Evolutionary conservation across 768 basidiomycete species (phyloP).

Genomic region (Calocera cornea): DNA sequence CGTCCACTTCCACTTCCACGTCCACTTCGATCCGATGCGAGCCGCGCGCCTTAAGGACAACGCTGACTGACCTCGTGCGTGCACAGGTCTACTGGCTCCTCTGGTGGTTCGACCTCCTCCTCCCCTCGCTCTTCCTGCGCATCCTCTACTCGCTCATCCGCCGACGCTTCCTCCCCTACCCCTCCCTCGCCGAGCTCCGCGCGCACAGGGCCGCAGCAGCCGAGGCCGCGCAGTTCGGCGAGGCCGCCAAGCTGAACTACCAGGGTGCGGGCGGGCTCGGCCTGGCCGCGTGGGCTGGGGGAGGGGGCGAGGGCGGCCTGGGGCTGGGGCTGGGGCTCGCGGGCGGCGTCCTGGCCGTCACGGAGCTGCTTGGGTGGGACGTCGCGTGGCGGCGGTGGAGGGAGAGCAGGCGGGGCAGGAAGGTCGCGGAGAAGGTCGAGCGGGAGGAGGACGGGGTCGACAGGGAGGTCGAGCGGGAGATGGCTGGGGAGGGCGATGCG

Average conservation of each 20-base stretch:
- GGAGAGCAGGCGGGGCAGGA: conserved; percentile 91
- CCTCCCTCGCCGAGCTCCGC: conserved; percentile 40
- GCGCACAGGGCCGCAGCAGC: conserved; percentile 37
- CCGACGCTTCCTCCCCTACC: conserved; percentile 40
- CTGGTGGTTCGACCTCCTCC: conserved; percentile 47
- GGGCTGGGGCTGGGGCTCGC: too few species aligned
- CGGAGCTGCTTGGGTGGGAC: background rate
- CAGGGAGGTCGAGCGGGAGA: conserved; percentile 39
- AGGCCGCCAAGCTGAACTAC: conserved; percentile 22
- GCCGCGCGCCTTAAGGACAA: background rate
- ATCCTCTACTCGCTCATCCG: conserved; percentile 38
- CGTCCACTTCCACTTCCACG: conserved; percentile 17
- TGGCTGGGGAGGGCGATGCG: conserved; percentile 44
- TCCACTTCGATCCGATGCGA: too few species aligned
- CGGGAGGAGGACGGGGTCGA: conserved; percentile 32
- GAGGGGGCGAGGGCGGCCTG: background rate
- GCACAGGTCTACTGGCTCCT: conserved; percentile 50
- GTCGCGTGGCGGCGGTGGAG: conserved; percentile 61
- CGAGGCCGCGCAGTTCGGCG: conserved; percentile 40
- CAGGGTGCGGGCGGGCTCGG: background rate
- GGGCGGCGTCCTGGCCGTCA: background rate
- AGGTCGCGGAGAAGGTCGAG: conserved; percentile 40
- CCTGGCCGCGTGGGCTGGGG: background rate
- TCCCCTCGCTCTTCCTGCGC: conserved; percentile 37
- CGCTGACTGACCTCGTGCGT: background rate